Evolutionary conservation across 1,139 yeast genomes (phyloP), one percentile per base, ranked within the genome.

Genomic region (Ogataea hybrid): DNA sequence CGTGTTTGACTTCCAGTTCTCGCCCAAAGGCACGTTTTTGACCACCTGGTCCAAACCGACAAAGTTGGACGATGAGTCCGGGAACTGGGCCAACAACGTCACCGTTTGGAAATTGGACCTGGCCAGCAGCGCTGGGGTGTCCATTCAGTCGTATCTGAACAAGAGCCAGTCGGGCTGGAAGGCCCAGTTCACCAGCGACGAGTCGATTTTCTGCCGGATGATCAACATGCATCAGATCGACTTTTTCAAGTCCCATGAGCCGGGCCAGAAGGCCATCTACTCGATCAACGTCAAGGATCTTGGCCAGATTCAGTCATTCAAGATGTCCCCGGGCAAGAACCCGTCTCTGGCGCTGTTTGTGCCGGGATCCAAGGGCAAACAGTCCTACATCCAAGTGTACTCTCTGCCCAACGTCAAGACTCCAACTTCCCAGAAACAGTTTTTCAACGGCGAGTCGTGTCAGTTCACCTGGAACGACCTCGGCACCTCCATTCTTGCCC

Each of bases 401-500:
- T 78, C 85, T 64, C 71, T 83, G 56, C 82, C 88, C 30, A 77
- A 79, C 58, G 84, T 89, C 59, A 70, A 75, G 45, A 87, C 83
- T 54, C 92, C 96, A 22, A 82, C 88, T 37, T 84, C 95, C 41
- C 80, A 83, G 49, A 92, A 92, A 64, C 80, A 87, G 46, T 88
- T 94, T 58, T 92, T 92, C 77, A 90, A 90, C 69, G 97, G 97
- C 35, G 98, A 94, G 62, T 79, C 84, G 56, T 94, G 96, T 64
- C 84, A 79, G 55, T 77, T 92, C 70, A 84, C 80, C 63, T 94
- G 99, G 99, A 94, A 94, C 65, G 75, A 81, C 33, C 74, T 89
- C 52, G 99, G 98, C 43, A 94, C 97, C 49, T 95, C 97, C 9
- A 73, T 92, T 52, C 71, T 94, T 59, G 97, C 96, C 43, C 76